phyloP scores from a whole-genome alignment of 805 yeast genomes.

The Yarrowia osloensis region DNA sequence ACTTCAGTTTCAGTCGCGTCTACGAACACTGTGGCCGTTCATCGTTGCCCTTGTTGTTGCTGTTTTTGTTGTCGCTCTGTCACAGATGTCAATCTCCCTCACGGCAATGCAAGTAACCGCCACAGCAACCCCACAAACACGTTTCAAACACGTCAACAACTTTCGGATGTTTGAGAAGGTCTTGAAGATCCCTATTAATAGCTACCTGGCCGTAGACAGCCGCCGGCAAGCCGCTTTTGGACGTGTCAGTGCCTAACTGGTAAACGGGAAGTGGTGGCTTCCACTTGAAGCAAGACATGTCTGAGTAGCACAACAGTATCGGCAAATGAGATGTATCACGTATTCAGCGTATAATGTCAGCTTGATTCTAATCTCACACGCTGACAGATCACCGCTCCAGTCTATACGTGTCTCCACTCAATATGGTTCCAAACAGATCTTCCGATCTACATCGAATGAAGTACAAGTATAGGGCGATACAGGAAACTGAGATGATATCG shows the following conservation, averaged over 20 bases:
- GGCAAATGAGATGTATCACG: too few relatives aligned
- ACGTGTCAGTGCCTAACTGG: not conserved
- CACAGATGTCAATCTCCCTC: not conserved
- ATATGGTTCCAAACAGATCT: too few relatives aligned
- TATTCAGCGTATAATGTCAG: too few relatives aligned
- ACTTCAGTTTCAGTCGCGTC: too few relatives aligned
- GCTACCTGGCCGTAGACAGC: not conserved
- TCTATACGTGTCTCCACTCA: too few relatives aligned
- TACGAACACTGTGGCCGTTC: too few relatives aligned
- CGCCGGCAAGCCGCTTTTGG: not conserved
- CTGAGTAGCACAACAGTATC: too few relatives aligned
- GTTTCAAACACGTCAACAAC: not conserved
- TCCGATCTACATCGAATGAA: too few relatives aligned
- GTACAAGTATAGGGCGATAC: too few relatives aligned
- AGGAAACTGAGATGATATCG: too few relatives aligned
- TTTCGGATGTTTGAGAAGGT: not conserved
- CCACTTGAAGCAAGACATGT: conserved; percentile 1
- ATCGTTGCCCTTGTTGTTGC: not conserved
- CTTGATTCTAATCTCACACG: too few relatives aligned
- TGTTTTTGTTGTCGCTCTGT: too few relatives aligned
- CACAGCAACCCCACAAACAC: not conserved
- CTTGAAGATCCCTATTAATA: not conserved
- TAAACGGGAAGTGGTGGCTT: not conserved
- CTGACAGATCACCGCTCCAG: not conserved
- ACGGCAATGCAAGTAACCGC: not conserved